These are phyloP conservation scores for Wickerhamiella cacticola DNA, from an alignment of 805 yeast genomes.

Conservation along the genomic window DNA sequence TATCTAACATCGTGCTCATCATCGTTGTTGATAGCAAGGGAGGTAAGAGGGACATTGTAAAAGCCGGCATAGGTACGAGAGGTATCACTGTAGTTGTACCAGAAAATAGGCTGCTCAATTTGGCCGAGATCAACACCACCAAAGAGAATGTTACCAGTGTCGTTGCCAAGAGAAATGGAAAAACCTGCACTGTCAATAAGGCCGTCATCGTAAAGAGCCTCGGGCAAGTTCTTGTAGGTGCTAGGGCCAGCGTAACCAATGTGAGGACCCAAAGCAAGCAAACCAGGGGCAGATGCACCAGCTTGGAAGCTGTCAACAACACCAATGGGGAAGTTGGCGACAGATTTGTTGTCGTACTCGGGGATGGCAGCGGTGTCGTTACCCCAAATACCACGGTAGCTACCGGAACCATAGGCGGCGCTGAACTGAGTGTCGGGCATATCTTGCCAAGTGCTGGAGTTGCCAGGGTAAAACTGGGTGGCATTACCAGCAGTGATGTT, in stretches of 20 bases:
- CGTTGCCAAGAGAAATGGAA: slow-evolving; percentile 19
- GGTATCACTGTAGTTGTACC: slow-evolving; percentile 17
- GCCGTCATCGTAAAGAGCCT: slow-evolving; percentile 20
- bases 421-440: slow-evolving; percentile 27
- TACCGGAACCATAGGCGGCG: slow-evolving; percentile 32
- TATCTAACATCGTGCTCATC: slow-evolving; percentile 17
- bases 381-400: slow-evolving; percentile 27
- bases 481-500: slow-evolving; percentile 21
- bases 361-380: slow-evolving; percentile 23
- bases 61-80: slow-evolving; percentile 11
- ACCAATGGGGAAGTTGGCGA: slow-evolving; percentile 25
- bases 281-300: slow-evolving; percentile 23
- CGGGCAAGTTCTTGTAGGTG: slow-evolving; percentile 20
- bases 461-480: slow-evolving; percentile 22
- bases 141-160: slow-evolving; percentile 25
- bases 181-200: slow-evolving; percentile 21
- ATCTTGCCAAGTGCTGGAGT: slow-evolving; percentile 26
- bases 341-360: slow-evolving; percentile 16
- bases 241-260: slow-evolving; percentile 22
- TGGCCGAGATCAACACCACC: slow-evolving; percentile 26
- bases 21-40: slow-evolving; percentile 19
- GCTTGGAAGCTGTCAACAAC: slow-evolving; percentile 22
- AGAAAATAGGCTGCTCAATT: slow-evolving; percentile 24
- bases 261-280: slow-evolving; percentile 24
- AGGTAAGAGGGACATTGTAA: slow-evolving; percentile 19